Evolutionary conservation across 257 asterid genomes (phyloP).

Genomic region (Gentiana straminea): DNA sequence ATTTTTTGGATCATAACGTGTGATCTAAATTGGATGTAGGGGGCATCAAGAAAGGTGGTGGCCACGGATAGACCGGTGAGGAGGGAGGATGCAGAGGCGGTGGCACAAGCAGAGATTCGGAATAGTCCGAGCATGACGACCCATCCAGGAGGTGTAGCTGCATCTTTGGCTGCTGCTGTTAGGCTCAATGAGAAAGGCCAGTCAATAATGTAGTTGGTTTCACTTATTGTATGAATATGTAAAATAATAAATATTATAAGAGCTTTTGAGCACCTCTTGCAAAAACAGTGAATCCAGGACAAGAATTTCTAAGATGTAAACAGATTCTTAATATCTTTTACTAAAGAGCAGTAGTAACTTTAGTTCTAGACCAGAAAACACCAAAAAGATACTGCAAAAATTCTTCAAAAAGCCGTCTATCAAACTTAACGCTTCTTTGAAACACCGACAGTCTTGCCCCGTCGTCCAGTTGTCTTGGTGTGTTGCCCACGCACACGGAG

Average conservation of each 20-base stretch:
- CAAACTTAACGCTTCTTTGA: constrained; percentile 67
- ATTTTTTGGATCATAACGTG: background rate
- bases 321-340: no score
- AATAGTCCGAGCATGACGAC: constrained; percentile 24
- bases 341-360: no score
- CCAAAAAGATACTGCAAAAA: background rate
- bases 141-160: constrained; percentile 60
- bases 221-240: background rate
- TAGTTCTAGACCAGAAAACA: background rate
- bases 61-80: constrained; percentile 45
- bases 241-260: background rate
- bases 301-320: no score
- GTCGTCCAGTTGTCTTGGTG: constrained; percentile 91
- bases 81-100: constrained; percentile 57
- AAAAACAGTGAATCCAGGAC: no score
- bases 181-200: constrained; percentile 34
- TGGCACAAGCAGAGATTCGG: constrained; percentile 41
- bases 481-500: constrained; percentile 93
- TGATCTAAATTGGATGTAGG: constrained; percentile 15
- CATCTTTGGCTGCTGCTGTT: constrained; percentile 44
- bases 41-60: constrained; percentile 30
- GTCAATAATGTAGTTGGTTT: background rate
- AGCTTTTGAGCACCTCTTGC: background rate
- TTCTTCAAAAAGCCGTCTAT: background rate
- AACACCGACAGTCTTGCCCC: constrained; percentile 97